phyloP scores from a whole-genome alignment of 495 filamentous ascomycete genomes.

The Penicillium coffeae region DNA sequence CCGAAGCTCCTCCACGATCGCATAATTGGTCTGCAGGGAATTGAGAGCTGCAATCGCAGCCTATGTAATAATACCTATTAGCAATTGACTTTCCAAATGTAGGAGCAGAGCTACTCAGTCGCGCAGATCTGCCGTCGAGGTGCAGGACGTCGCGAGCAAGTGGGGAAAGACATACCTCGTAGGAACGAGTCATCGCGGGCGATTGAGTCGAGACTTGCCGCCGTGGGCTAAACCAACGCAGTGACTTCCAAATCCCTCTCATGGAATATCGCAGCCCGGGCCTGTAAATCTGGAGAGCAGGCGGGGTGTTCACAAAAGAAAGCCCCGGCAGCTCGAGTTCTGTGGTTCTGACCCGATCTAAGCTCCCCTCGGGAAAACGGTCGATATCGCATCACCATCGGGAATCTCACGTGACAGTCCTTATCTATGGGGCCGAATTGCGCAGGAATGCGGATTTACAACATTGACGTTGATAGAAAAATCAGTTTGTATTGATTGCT shows the following conservation, averaged over 20 bases:
- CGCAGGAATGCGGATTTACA: background rate
- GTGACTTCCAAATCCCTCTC: constrained; percentile 19
- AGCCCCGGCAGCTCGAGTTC: constrained; percentile 17
- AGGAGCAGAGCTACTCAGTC: background rate
- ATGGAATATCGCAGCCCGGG: constrained; percentile 21
- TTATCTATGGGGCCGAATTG: background rate
- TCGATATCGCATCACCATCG: constrained; percentile 2
- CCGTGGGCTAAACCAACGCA: constrained; percentile 17
- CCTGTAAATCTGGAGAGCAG: constrained; percentile 15
- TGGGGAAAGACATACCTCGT: constrained; percentile 30
- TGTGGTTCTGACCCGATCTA: constrained; percentile 11
- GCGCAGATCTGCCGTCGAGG: background rate
- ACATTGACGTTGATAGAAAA: no score
- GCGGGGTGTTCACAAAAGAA: constrained; percentile 17
- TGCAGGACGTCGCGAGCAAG: background rate
- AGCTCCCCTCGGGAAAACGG: constrained; percentile 28
- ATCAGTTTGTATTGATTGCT: background rate
- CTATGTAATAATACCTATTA: constrained; percentile 18
- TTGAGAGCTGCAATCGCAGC: constrained; percentile 87
- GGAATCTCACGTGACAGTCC: constrained; percentile 23
- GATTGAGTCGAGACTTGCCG: constrained; percentile 30
- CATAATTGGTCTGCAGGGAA: constrained; percentile 81
- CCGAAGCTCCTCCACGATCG: constrained; percentile 68
- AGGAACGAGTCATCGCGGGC: constrained; percentile 40
- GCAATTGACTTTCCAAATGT: background rate